phyloP scores from a whole-genome alignment of 139 green algal genomes.

The Coccomyxa sp. region DNA sequence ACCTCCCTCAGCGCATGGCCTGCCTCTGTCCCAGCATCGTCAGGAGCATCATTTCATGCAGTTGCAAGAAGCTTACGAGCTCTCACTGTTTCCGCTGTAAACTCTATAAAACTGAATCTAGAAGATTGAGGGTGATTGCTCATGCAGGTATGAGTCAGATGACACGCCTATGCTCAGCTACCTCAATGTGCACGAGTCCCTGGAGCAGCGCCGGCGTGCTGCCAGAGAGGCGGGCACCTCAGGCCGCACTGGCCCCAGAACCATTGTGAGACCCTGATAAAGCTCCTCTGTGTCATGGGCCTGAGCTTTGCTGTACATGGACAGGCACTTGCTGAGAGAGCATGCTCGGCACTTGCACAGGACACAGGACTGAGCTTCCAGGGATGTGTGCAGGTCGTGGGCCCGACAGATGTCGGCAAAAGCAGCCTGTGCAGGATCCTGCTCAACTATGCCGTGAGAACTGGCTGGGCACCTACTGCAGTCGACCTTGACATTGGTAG shows the following conservation, averaged over 20 bases:
- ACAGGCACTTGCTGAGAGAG: not conserved
- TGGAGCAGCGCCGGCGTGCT: slow-evolving; percentile 48
- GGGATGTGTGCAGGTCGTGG: slow-evolving; percentile 68
- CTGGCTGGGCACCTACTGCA: slow-evolving; percentile 60
- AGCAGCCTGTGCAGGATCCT: slow-evolving; percentile 76
- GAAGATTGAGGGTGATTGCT: too few species aligned
- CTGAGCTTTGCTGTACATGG: not conserved
- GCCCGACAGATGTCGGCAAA: slow-evolving; percentile 86
- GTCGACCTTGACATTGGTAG: slow-evolving; percentile 88
- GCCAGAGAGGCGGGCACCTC: slow-evolving; percentile 25
- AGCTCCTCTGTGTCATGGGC: not conserved
- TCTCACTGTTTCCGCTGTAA: too few species aligned
- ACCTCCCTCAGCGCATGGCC: too few species aligned
- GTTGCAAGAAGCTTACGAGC: too few species aligned
- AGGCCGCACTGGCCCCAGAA: slow-evolving; percentile 18
- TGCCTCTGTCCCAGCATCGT: too few species aligned
- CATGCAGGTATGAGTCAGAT: slow-evolving; percentile 68
- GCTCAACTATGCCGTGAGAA: slow-evolving; percentile 82
- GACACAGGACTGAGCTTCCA: too few species aligned
- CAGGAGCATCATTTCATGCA: too few species aligned
- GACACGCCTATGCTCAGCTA: slow-evolving; percentile 85
- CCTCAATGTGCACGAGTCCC: slow-evolving; percentile 67
- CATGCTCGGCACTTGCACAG: too few species aligned
- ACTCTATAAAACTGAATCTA: too few species aligned
- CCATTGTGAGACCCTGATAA: slow-evolving; percentile 18